Evolutionary conservation across 1,139 yeast genomes (phyloP), one percentile per base, ranked within the genome.

Genomic region (Yamadazyma triangularis): DNA sequence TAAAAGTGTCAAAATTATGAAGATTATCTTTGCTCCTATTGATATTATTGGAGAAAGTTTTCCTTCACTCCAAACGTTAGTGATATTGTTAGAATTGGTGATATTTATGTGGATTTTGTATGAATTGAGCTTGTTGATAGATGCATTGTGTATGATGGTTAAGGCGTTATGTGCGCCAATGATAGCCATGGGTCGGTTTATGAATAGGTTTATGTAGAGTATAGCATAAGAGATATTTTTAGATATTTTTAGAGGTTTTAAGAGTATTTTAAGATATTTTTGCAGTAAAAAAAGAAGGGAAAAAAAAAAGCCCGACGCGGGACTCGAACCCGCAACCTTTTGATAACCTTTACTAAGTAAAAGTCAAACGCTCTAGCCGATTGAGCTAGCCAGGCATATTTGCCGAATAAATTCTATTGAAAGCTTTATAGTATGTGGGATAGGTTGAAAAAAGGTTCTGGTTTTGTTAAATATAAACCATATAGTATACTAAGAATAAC

Each of bases 121-220:
- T 40, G 72, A 66, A 44, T 49, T 66, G 39, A 64, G 70, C 38
- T 48, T 64, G 25, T 53, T 68, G 38, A 53, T 68, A 4, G 72
- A 67, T 44, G 73, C 73, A 1, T 41, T 68, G 23, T 67, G 73
- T 42, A 63, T 65, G 70, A 64, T 65, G 57, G 61, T 68, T 10
- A 63, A 62, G 38, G 72, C 74, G 0, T 47, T 68, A 5, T 68
- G 73, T 53, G 70, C 73, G 2, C 74, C 73, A 4, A 62, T 68
- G 65, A 65, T 67, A 15, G 73, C 73, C 4, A 52, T 67, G 48
- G 73, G 73, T 3, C 41, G 65, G 33, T 58, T 67, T 37, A 62
- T 67, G 71, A 66, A 65, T 42, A 51, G 64, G 32, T 56, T 66
- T 22, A 60, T 65, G 56, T 56, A 46, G 39, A n/a, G n/a, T n/a